Base-by-base conservation (phyloP, 148 eudicot species). In the Selenicereus undatus region DNA sequence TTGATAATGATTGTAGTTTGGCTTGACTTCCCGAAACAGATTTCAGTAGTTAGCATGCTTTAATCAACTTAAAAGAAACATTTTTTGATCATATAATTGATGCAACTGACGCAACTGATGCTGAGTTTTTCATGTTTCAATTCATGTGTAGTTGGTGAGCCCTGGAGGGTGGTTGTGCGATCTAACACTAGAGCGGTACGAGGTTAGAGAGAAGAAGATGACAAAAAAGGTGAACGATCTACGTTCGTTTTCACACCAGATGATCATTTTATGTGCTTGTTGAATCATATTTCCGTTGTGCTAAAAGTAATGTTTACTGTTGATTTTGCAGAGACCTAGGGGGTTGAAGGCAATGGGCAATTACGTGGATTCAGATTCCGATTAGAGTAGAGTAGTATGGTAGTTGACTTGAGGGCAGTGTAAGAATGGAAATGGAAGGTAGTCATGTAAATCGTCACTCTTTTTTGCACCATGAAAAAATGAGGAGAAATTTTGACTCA, bases 271-370 rank as follows among this genome's bases (percentile, higher is more conserved):
- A 18, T 16, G 7, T 17, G 20, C 62, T 56, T 18, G 0, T 56
- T 18, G 18, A 18, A 56, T 56, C 18, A 14, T 16, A 18, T 4
- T 48, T 11, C 12, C 52, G 3, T 27, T 27, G 43, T n/a, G 29
- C 74, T 60, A 26, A 27, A 16, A 9, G 42, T 75, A 73, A 21
- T 30, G 48, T 16, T 26, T 66, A 29, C 12, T 75, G 20, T 82
- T 74, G 7, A 1, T 29, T 20, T 42, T 77, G 86, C 92, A 95
- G 99, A 95, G 89, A 83, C 97, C 99, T 1, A 89, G 92, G 86
- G 99, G 99, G 52, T 86, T 95, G 84, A 95, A 95, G 85, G 94
- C 97, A 21, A 91, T 95, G 99, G 99, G 97, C 82, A 89, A 85
- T 69, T 84, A 84, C 85, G 86, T 93, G 86, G 99, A 93, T 36